These are phyloP conservation scores for Russula sp. DNA, from an alignment of 768 basidiomycete species.

Conservation along the genomic window DNA sequence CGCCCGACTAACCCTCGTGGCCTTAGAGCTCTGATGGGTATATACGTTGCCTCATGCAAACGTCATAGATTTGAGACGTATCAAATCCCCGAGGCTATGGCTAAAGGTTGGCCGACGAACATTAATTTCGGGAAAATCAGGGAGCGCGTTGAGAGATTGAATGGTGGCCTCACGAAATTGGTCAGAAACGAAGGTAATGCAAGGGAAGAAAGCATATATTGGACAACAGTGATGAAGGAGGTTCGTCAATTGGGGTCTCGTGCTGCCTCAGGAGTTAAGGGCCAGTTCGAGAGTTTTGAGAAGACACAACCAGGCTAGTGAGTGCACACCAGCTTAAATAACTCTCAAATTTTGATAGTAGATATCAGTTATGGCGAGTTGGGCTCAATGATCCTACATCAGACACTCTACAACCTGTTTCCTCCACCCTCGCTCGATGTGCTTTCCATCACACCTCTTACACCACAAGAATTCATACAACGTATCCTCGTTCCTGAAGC, in stretches of 20 bases:
- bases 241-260: constrained; percentile 59
- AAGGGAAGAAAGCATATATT: constrained; percentile 50
- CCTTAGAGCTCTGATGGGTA: constrained; percentile 40
- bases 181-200: constrained; percentile 34
- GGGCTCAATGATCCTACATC: constrained; percentile 74
- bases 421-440: constrained; percentile 53
- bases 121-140: constrained; percentile 59
- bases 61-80: constrained; percentile 72
- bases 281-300: constrained; percentile 73
- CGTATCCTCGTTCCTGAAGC: constrained; percentile 88
- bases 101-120: constrained; percentile 66
- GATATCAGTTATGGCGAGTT: constrained; percentile 71
- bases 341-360: background rate
- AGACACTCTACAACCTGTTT: constrained; percentile 68
- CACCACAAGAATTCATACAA: constrained; percentile 68
- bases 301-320: constrained; percentile 88
- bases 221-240: constrained; percentile 57
- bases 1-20: constrained; percentile 66
- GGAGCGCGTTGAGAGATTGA: constrained; percentile 47
- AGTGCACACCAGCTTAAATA: constrained; percentile 29
- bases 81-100: constrained; percentile 62
- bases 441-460: constrained; percentile 53
- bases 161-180: constrained; percentile 39
- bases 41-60: constrained; percentile 65
- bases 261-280: constrained; percentile 57